Base-by-base conservation (phyloP, 768 basidiomycete genomes). In the Suillus decipiens region DNA sequence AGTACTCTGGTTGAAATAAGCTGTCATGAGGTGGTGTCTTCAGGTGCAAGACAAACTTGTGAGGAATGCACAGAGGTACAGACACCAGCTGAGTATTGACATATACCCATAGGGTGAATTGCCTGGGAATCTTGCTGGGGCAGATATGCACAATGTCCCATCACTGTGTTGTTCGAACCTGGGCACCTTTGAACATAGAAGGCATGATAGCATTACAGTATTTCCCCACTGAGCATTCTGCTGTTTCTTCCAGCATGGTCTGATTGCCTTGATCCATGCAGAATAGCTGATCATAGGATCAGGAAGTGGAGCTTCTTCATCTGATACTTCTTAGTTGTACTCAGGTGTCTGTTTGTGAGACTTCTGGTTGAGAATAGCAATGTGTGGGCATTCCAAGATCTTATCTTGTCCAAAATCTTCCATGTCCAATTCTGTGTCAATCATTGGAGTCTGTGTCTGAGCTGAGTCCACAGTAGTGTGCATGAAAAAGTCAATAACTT, bases 131-230 rank as follows among this genome's bases (percentile, higher is more conserved):
- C 65, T 83, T 84, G 62, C 87, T 93, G 0, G 87, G 84, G 36
- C 93, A 87, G 65, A 99, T 88, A 70, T 99, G 97, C 3, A 99
- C 80, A 59, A 99, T 82, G 69, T 99, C 96, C 97, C 97, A 99
- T 56, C 86, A 83, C 56, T 87, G 81, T 59, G 83, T 86, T 12
- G 86, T 80, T 59, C 83, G 83, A 55, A 86, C 78, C 47, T 82
- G 82, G 54, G 81, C 80, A 62, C 82, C 81, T 66, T 82, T 85
- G 75, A 96, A 92, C 84, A 96, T 92, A 1, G 87, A 80, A 7
- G 94, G 89, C 51, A 89, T 79, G 64, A 81, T 68, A 50, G 79
- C 69, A 12, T 83, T 72, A 55, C 79, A 56, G 75, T 66, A 51
- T 74, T 77, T 14, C 79, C 84, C 68, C 73, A 78, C 22, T 77